Base-by-base conservation (phyloP, 805 yeast species). In the Isabelozyma heimii region DNA sequence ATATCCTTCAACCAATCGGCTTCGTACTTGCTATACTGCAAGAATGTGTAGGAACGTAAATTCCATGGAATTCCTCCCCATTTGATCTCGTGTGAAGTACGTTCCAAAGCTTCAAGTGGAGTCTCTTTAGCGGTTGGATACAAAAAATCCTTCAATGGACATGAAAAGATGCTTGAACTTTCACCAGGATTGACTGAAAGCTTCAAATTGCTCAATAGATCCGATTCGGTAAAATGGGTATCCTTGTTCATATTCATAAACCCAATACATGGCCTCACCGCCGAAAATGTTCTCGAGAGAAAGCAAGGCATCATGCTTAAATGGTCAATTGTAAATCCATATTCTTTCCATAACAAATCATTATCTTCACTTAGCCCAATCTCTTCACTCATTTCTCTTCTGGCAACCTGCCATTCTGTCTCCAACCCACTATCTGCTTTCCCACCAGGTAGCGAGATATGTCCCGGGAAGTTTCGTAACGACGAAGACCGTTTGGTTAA, bases 361-460 rank as follows among this genome's bases (percentile, higher is more conserved):
- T 86, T 80, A 56, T 75, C 66, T 13, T 75, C 65, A 9, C 79
- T 76, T 17, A 89, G 63, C 0, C 97, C 97, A 44, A 91, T 88
- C 62, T 91, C 98, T 62, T 91, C 98, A 48, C 77, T 79, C 52
- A 91, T 83, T 65, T 91, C 98, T 30, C 98, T 72, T 50, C 95
- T 73, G 0, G 97, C 86, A 38, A 86, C 85, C 41, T 79, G 77
- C 76, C 86, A 84, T 49, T 87, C 89, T 12, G 78, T 66, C 56
- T 89, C 90, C 15, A 79, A 71, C 0, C 77, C 82, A 40, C 56
- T 61, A 63, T 91, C 97, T 4, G 96, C 91, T 60, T 86, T 89
- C 8, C 97, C 98, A 2, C 98, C 98, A 4, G 98, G 98, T 8
- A 91, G 73, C 1, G 97, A 89, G 5, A 88, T 87, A 63, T 91